phyloP scores from a whole-genome alignment of 2,329 filamentous ascomycete species.

The Ophiostoma quercus region DNA sequence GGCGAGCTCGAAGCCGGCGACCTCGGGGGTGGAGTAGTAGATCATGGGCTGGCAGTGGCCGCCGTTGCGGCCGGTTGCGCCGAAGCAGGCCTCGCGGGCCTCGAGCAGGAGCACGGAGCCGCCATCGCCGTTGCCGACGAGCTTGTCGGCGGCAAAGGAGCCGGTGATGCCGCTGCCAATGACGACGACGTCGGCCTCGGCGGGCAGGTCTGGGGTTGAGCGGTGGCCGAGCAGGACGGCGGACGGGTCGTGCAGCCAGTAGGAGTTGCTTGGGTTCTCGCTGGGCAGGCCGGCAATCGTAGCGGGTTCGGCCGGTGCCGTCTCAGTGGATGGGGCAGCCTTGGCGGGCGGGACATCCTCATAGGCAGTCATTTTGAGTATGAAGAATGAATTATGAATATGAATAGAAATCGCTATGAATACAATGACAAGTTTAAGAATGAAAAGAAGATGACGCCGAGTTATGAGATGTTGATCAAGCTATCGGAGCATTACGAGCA shows the following conservation, averaged over 20 bases:
- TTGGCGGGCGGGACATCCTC: constrained; percentile 26
- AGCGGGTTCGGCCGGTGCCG: not conserved
- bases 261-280: constrained; percentile 56
- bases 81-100: constrained; percentile 74
- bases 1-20: constrained; percentile 66
- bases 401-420: not conserved
- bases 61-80: constrained; percentile 70
- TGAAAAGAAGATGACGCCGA: not conserved
- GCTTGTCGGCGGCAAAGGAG: constrained; percentile 61
- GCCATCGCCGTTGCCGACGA: constrained; percentile 42
- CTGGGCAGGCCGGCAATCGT: constrained; percentile 52
- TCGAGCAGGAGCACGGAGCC: constrained; percentile 65
- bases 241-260: constrained; percentile 69
- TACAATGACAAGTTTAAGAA: not conserved
- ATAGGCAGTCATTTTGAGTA: constrained; percentile 27
- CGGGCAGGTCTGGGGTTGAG: constrained; percentile 59
- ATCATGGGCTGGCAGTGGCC: constrained; percentile 71
- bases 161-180: constrained; percentile 74
- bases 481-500: not conserved
- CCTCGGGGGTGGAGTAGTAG: constrained; percentile 54
- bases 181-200: constrained; percentile 61
- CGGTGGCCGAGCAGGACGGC: constrained; percentile 59
- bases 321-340: constrained; percentile 24
- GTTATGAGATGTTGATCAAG: not conserved
- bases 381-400: not conserved